Evolutionary conservation across 75 land plant species (phyloP), one percentile per base, ranked within the genome.

Genomic region (Pinus tabuliformis): DNA sequence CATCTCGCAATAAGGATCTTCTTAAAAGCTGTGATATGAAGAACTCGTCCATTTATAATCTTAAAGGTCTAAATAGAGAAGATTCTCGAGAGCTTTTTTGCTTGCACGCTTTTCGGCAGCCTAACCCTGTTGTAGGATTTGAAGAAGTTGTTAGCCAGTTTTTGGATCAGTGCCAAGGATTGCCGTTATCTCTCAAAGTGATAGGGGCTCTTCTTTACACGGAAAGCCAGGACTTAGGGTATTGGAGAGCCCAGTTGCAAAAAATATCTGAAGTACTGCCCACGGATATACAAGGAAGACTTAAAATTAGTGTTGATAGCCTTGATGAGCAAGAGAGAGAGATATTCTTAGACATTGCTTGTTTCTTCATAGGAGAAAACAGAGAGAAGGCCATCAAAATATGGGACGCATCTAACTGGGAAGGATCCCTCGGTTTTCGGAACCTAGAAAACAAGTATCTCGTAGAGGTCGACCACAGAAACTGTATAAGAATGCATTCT

Each of bases 331-430:
- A 63, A 28, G 66, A 63, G 37, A 30, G 22, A 15, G 21, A 66
- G 3, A 66, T 66, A 18, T 66, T 66, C 45, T 30, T 66, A 45
- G 71, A 66, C n/a, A 39, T 66, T 18, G 71, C 71, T 1, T 66
- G 71, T n/a, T 66, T 66, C 71, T 66, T 66, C 39, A 18, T 39
- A 3, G 49, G 21, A 2, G 71, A 39, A 66, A 17, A 66, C 11
- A 66, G 16, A 39, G n/a, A 9, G 3, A 8, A 14, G 52, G 71
- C 13, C 11, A 39, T 66, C 5, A 39, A 11, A 39, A 20, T 66
- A 66, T 66, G 71, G 71, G 52, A 66, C n/a, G 52, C 11, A 68
- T 68, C 71, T 18, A 9, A 12, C 1, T 68, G 22, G 71, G n/a
- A n/a, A 37, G 71, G 71, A 4, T 8, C 3, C 6, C 1, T 3